These are phyloP conservation scores for Mortierella hygrophila DNA, from an alignment of 192 early-diverging fungal genomes.

Conservation along the genomic window DNA sequence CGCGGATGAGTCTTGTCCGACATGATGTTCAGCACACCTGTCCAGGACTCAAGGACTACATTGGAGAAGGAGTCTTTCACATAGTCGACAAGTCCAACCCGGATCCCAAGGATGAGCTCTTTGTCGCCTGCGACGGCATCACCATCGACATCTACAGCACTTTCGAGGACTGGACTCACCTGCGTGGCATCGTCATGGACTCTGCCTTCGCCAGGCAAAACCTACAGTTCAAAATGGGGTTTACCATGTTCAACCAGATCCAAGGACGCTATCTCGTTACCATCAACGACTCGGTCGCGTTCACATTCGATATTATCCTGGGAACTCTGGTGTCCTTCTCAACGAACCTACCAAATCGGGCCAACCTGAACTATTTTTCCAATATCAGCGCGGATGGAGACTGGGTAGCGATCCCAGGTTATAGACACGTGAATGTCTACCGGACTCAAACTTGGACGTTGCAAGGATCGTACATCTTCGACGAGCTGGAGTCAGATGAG, in stretches of 20 bases:
- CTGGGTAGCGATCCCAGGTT: not conserved
- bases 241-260: not conserved
- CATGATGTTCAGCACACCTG: not conserved
- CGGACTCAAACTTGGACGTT: not conserved
- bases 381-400: not conserved
- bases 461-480: not conserved
- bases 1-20: not conserved
- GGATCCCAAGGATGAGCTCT: not conserved
- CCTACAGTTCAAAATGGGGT: too few relatives aligned
- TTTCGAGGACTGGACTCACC: not conserved
- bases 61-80: not conserved
- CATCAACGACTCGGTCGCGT: not conserved
- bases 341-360: not conserved
- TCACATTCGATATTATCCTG: not conserved
- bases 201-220: not conserved
- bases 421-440: not conserved
- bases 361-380: too few relatives aligned
- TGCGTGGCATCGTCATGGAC: not conserved
- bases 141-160: not conserved
- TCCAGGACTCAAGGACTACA: not conserved
- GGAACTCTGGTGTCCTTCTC: not conserved
- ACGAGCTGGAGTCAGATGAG: not conserved
- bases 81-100: not conserved
- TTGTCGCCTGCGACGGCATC: not conserved
- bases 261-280: not conserved